These are phyloP conservation scores for Pythium angustatum DNA, from an alignment of 352 stramenopile species.

Conservation along the genomic window DNA sequence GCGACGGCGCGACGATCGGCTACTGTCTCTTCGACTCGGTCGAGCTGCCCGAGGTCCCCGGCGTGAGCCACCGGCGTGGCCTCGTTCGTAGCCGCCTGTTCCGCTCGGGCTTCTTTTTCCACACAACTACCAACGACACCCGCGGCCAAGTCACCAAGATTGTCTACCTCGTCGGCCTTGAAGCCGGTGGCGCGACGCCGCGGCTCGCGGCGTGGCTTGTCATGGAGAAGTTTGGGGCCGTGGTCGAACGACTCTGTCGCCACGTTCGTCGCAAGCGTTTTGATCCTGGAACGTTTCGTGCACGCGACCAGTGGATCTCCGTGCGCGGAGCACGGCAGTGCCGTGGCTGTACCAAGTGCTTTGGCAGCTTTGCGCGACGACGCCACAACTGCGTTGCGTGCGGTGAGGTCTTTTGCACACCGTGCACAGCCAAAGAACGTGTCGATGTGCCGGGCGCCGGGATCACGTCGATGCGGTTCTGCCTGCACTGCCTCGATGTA, in stretches of 20 bases:
- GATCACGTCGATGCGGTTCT: slow-evolving; percentile 3
- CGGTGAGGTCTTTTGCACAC: slow-evolving; percentile 51
- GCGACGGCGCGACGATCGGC: slow-evolving; percentile 50
- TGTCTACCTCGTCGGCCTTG: slow-evolving; percentile 54
- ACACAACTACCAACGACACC: slow-evolving; percentile 11
- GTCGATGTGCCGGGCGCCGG: slow-evolving; percentile 11
- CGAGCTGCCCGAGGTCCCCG: slow-evolving; percentile 25
- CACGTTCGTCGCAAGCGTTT: slow-evolving; percentile 52
- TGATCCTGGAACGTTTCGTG: slow-evolving; percentile 50
- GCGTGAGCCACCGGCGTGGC: slow-evolving; percentile 18
- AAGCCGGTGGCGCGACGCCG: slow-evolving; percentile 37
- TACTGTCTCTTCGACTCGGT: slow-evolving; percentile 69
- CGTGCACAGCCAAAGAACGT: slow-evolving; percentile 32
- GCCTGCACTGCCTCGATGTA: slow-evolving; percentile 4
- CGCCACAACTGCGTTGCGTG: slow-evolving; percentile 55
- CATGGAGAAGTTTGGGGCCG: slow-evolving; percentile 52
- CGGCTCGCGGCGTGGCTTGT: slow-evolving; percentile 37
- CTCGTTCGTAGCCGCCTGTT: slow-evolving; percentile 42
- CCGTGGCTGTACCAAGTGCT: slow-evolving; percentile 32
- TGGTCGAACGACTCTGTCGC: slow-evolving; percentile 40
- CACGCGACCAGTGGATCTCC: slow-evolving; percentile 44
- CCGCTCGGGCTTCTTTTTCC: slow-evolving; percentile 51
- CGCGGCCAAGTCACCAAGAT: slow-evolving; percentile 46
- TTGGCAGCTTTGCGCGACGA: slow-evolving; percentile 42
- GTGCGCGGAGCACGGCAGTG: slow-evolving; percentile 19